Evolutionary conservation across 352 stramenopile species (phyloP), one percentile per base, ranked within the genome.

Genomic region (Albugo laibachii): DNA sequence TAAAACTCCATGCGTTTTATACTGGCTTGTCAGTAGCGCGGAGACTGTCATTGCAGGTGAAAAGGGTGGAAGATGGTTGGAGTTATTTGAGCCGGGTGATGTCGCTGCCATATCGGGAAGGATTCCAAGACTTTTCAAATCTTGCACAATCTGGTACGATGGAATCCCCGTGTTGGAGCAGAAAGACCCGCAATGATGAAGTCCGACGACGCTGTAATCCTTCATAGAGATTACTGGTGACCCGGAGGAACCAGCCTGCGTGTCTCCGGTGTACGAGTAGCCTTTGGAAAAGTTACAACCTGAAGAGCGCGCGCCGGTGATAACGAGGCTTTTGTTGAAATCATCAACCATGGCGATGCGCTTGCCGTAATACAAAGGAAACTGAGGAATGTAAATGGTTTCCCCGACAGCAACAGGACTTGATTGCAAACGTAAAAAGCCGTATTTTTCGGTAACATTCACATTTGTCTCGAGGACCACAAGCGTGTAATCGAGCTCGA

Each of bases 261-360:
- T 83, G 48, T 83, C 71, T 11, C 60, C 66, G 35, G 66, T 80
- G 57, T 83, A 83, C 36, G 62, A 61, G 41, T 77, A 72, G 0
- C 69, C 68, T 4, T 45, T 45, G 8, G 3, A 10, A 5, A 41
- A 24, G 21, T 54, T 45, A 21, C 71, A 83, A 0, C 63, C 71
- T 14, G 47, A 53, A 0, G 65, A 52, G 11, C 41, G 52, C 5
- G 57, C 57, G 46, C 50, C 62, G 0, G 65, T 48, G 49, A 76
- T 53, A 18, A 58, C 57, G 10, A 73, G 57, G 18, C 61, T 55
- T 13, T 56, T 69, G 39, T 52, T 53, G 47, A 60, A 69, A 49
- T 80, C 68, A 41, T 77, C 65, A 5, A 73, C 38, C 37, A 68
- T 58, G 1, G 65, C 59, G 20, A 80, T 61, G 34, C 66, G 59